Evolutionary conservation across 2,329 filamentous ascomycete species (phyloP), one percentile per base, ranked within the genome.

Genomic region (Colletotrichum sp.): DNA sequence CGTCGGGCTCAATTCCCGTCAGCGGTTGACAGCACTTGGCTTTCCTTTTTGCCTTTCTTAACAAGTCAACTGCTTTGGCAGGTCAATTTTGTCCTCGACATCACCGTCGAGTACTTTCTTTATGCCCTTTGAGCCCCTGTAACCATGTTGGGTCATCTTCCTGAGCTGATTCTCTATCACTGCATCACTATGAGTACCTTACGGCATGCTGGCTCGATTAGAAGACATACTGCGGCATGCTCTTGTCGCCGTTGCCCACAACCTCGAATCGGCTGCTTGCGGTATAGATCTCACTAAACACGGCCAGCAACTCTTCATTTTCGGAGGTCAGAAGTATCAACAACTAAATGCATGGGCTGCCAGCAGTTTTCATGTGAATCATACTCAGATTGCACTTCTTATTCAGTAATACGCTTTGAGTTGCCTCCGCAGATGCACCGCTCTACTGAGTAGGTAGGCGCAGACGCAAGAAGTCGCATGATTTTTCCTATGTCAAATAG

Each of bases 1-100:
- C 74, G 74, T 76, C 74, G 74, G 74, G 74, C 74, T 76, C 70
- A 76, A 74, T 74, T 76, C 74, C 70, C 74, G 74, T 76, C 74
- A 52, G 59, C 74, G 74, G 62, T 76, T 76, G 74, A 66, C 32
- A 60, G 10, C 26, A 66, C 7, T 4, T 32, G 28, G 52, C 32
- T 28, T 16, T 2, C n/a, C 9, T 69, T 69, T 69, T 69, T 39
- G 36, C 15, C 2, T 21, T 59, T 28, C 18, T 6, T 44, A 10
- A 3, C 24, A n/a, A n/a, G 16, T 55, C 49, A 55, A 24, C 49
- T 55, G 9, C 49, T 52, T 15, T 18, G 9, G 8, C 16, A 52
- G 15, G 18, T 21, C 7, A 18, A 34, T 0, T n/a, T 62, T 18
- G 26, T 16, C 16, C 21, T 55, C 34, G 13, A 36, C 13, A 16